A percentile compares a stretch with the other conserved stretches of the same genome.
phyloP scores from a whole-genome alignment of 2,329 filamentous ascomycete genomes.

The Fusarium buharicum region DNA sequence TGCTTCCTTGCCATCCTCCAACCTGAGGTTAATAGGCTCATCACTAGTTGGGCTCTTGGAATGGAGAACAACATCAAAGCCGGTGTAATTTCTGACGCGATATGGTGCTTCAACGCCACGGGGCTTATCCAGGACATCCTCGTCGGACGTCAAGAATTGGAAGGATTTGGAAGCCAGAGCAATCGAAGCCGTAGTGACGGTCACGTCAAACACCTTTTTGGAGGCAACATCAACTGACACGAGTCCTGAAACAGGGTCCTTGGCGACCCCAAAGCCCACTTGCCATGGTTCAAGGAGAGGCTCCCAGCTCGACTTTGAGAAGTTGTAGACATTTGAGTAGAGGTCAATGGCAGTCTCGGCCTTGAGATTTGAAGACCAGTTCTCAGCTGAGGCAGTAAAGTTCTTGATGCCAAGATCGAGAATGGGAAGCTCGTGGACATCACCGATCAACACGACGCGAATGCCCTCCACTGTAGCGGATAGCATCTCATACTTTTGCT shows the following conservation, averaged over 20 bases:
- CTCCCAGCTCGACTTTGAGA: slow-evolving; percentile 98
- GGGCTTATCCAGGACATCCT: slow-evolving; percentile 90
- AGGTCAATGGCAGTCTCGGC: slow-evolving; percentile 92
- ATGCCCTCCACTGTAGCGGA: slow-evolving; percentile 88
- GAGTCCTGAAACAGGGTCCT: slow-evolving; percentile 77
- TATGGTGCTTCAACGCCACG: slow-evolving; percentile 92
- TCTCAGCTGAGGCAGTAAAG: slow-evolving; percentile 83
- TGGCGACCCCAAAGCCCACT: slow-evolving; percentile 88
- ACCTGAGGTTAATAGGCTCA: slow-evolving; percentile 76
- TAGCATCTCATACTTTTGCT: slow-evolving; percentile 73
- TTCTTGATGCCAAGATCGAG: slow-evolving; percentile 93
- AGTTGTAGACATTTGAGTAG: slow-evolving; percentile 98
- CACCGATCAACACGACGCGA: slow-evolving; percentile 92
- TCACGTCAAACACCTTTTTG: slow-evolving; percentile 90
- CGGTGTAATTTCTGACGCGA: slow-evolving; percentile 92
- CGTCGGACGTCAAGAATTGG: slow-evolving; percentile 85
- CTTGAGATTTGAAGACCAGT: slow-evolving; percentile 90
- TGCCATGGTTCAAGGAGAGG: slow-evolving; percentile 96
- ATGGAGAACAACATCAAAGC: slow-evolving; percentile 88
- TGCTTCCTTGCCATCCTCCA: slow-evolving; percentile 88
- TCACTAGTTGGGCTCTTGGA: slow-evolving; percentile 74
- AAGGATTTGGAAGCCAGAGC: slow-evolving; percentile 93
- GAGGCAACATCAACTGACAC: slow-evolving; percentile 88
- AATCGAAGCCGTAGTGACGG: slow-evolving; percentile 91
- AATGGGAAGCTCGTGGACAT: slow-evolving; percentile 93